Conservation (phyloP, 176 grass and related monocot genomes). For the Pharus latifolius region DNA sequence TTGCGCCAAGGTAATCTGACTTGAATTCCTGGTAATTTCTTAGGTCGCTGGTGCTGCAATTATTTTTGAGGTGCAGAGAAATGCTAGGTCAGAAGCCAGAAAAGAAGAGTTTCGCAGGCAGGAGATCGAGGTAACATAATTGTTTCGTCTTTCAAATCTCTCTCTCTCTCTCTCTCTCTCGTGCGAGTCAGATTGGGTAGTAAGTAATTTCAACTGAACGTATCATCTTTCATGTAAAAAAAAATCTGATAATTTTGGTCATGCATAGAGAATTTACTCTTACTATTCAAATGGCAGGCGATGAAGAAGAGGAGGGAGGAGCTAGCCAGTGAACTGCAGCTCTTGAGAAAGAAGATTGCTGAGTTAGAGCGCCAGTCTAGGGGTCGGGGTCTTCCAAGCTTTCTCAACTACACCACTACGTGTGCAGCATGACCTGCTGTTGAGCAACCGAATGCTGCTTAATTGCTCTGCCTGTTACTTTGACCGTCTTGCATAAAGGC, state of each 20-base stretch:
- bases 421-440: constrained; percentile 9
- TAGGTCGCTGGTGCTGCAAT: constrained; percentile 70
- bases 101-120: constrained; percentile 65
- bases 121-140: constrained; percentile 57
- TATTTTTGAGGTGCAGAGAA: constrained; percentile 93
- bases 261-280: not conserved
- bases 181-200: no score
- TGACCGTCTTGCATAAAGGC: not conserved
- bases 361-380: constrained; percentile 47
- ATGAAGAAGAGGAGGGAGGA: constrained; percentile 59
- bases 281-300: constrained; percentile 23
- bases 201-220: not conserved
- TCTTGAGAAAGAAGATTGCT: constrained; percentile 42
- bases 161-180: no score
- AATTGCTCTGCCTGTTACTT: constrained; percentile 7
- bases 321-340: constrained; percentile 37
- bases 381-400: constrained; percentile 17
- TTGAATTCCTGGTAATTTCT: constrained; percentile 1
- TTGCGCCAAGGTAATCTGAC: no score
- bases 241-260: not conserved
- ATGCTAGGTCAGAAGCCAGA: constrained; percentile 86
- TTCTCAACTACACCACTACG: constrained; percentile 15
- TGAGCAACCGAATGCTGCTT: constrained; percentile 10
- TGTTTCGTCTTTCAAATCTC: not conserved
- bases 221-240: not conserved